Conservation (phyloP, 495 filamentous ascomycete species). For the Aspergillus cavernicola region DNA sequence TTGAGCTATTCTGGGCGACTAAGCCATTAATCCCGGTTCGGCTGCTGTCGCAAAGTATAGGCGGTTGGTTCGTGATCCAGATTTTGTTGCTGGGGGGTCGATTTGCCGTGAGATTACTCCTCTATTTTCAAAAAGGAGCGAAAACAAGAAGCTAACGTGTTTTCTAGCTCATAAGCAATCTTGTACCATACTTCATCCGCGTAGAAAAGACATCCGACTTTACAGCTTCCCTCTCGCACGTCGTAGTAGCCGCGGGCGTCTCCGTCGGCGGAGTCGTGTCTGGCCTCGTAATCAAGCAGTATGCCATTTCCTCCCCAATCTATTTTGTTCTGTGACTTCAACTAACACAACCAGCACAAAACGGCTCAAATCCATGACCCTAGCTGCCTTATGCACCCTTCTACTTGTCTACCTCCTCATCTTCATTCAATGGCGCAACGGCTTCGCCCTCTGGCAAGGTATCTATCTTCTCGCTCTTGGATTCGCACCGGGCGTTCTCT, state of each 20-base stretch:
- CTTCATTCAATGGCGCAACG: constrained; percentile 25
- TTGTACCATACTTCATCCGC: constrained; percentile 26
- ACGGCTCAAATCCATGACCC: constrained; percentile 24
- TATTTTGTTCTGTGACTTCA: background rate
- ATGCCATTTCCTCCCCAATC: background rate
- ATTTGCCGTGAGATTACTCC: constrained; percentile 9
- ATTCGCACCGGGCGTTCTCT: constrained; percentile 24
- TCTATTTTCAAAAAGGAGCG: background rate
- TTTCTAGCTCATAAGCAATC: constrained; percentile 17
- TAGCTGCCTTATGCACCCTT: constrained; percentile 14
- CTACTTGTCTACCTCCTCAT: constrained; percentile 21
- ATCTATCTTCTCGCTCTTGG: constrained; percentile 21
- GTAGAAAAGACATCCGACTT: constrained; percentile 17
- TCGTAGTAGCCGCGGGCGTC: constrained; percentile 16
- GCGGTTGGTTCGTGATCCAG: constrained; percentile 17
- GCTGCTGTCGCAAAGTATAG: constrained; percentile 20
- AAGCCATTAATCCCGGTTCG: constrained; percentile 29
- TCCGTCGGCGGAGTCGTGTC: constrained; percentile 21
- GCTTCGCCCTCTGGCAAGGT: constrained; percentile 19
- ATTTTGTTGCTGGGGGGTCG: constrained; percentile 13
- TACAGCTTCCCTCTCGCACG: constrained; percentile 11
- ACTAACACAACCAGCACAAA: constrained; percentile 15
- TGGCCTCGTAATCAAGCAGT: constrained; percentile 31
- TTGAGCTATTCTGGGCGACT: constrained; percentile 23
- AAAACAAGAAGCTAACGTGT: background rate